phyloP scores from a whole-genome alignment of 352 stramenopile species.

The Elongisporangium senticosum region DNA sequence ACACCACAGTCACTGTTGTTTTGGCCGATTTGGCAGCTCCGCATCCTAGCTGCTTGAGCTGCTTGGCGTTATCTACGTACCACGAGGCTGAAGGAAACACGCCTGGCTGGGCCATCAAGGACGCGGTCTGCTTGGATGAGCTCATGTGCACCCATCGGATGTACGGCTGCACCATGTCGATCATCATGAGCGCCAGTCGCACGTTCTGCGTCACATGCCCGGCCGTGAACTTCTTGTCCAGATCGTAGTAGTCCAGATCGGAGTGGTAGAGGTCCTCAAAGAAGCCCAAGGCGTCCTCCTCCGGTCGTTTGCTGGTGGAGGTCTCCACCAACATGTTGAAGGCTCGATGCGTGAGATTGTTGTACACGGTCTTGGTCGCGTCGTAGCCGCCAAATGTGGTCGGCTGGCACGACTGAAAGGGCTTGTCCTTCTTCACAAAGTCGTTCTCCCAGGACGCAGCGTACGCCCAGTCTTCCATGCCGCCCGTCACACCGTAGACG shows the following conservation, averaged over 20 bases:
- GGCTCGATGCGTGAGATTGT: slow-evolving; percentile 88
- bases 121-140: not conserved
- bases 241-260: slow-evolving; percentile 60
- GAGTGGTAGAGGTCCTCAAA: slow-evolving; percentile 57
- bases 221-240: slow-evolving; percentile 35
- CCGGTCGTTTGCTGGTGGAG: slow-evolving; percentile 87
- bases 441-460: slow-evolving; percentile 86
- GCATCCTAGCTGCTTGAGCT: slow-evolving; percentile 52
- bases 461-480: slow-evolving; percentile 98
- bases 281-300: slow-evolving; percentile 59
- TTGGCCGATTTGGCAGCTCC: slow-evolving; percentile 23
- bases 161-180: slow-evolving; percentile 95
- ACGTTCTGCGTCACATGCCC: slow-evolving; percentile 95
- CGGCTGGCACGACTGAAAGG: slow-evolving; percentile 78
- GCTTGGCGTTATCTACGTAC: slow-evolving; percentile 30
- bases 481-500: slow-evolving; percentile 95
- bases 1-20: slow-evolving; percentile 29
- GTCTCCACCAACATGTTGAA: slow-evolving; percentile 98
- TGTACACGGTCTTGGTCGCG: slow-evolving; percentile 89
- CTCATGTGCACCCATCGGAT: slow-evolving; percentile 67
- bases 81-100: slow-evolving; percentile 40
- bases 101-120: slow-evolving; percentile 5
- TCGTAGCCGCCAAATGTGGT: slow-evolving; percentile 89
- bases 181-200: slow-evolving; percentile 90
- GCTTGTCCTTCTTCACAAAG: slow-evolving; percentile 26